phyloP scores from a whole-genome alignment of 1,284 basidiomycete genomes.

The Coniophora puteana region DNA sequence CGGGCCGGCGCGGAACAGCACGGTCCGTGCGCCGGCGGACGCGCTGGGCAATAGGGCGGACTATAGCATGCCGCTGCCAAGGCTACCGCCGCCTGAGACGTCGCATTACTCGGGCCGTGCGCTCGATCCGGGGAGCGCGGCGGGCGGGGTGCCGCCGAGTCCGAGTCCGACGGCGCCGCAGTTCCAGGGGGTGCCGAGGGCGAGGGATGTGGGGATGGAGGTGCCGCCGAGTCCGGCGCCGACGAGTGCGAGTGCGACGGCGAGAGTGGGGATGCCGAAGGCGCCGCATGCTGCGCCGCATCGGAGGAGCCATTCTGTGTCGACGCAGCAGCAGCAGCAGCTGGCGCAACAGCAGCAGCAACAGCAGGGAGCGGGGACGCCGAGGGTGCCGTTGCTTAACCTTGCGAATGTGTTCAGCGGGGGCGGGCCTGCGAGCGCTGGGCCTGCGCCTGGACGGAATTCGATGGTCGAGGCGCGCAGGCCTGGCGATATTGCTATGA shows the following conservation, averaged over 20 bases:
- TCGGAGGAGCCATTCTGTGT: constrained; percentile 72
- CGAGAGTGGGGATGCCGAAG: constrained; percentile 52
- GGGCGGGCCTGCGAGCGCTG: no score
- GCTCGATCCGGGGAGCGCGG: constrained; percentile 53
- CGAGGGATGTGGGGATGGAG: constrained; percentile 43
- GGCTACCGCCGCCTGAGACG: constrained; percentile 77
- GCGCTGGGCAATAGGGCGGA: constrained; percentile 48
- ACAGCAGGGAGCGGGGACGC: no score
- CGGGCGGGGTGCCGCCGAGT: no score
- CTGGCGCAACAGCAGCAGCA: no score
- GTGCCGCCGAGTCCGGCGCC: constrained; percentile 13
- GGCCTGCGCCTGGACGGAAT: no score
- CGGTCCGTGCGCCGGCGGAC: constrained; percentile 6
- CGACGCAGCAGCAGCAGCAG: no score
- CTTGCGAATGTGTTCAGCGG: constrained; percentile 48
- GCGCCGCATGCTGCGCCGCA: constrained; percentile 67
- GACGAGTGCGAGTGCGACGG: constrained; percentile 25
- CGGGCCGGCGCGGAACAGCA: constrained; percentile 20
- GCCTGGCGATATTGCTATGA: no score
- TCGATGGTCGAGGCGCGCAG: no score
- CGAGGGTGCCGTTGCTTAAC: constrained; percentile 39
- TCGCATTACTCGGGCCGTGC: constrained; percentile 76
- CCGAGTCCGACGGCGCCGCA: constrained; percentile 52
- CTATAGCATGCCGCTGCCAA: constrained; percentile 79
- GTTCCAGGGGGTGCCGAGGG: constrained; percentile 58